A percentile compares a stretch with the other conserved stretches of the same genome.
Evolutionary conservation across 2,329 filamentous ascomycete species (phyloP).

Genomic region (Fonsecaea nubica): DNA sequence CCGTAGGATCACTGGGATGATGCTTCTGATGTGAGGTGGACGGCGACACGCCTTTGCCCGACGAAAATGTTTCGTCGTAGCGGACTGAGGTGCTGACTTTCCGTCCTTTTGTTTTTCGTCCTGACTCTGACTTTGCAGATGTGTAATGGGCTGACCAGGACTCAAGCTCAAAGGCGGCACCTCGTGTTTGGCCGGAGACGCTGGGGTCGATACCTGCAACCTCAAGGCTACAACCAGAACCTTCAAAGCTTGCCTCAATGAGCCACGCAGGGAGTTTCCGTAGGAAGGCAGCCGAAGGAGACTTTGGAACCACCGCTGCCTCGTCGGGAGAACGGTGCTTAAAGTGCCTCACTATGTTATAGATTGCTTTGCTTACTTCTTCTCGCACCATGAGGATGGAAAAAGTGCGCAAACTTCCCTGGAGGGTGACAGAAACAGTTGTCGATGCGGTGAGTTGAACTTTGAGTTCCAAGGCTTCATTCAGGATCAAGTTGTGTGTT

Average conservation of each 20-base stretch:
- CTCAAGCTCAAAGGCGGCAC: conserved; percentile 84
- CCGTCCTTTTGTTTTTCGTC: conserved; percentile 66
- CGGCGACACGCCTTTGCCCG: conserved; percentile 57
- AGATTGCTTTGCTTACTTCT: conserved; percentile 90
- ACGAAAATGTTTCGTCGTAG: conserved; percentile 70
- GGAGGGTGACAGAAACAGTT: conserved; percentile 80
- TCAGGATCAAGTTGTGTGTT: conserved; percentile 85
- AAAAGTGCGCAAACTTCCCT: conserved; percentile 82
- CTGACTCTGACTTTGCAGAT: conserved; percentile 74
- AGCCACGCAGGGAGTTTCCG: conserved; percentile 84
- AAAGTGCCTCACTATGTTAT: conserved; percentile 87
- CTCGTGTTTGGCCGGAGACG: conserved; percentile 81
- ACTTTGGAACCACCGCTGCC: conserved; percentile 52
- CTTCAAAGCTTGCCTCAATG: conserved; percentile 80
- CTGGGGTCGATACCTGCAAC: conserved; percentile 85
- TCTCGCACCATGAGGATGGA: conserved; percentile 87
- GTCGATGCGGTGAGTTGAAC: conserved; percentile 83
- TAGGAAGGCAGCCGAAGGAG: conserved; percentile 65
- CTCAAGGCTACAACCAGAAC: conserved; percentile 87
- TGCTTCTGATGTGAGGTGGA: conserved; percentile 55
- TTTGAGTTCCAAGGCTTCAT: conserved; percentile 86
- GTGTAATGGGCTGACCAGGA: conserved; percentile 89
- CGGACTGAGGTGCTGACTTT: conserved; percentile 74
- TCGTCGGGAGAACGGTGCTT: conserved; percentile 72
- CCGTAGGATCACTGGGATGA: conserved; percentile 56